Evolutionary conservation across 1,284 basidiomycete species (phyloP).

Genomic region (Marasmius sp.): DNA sequence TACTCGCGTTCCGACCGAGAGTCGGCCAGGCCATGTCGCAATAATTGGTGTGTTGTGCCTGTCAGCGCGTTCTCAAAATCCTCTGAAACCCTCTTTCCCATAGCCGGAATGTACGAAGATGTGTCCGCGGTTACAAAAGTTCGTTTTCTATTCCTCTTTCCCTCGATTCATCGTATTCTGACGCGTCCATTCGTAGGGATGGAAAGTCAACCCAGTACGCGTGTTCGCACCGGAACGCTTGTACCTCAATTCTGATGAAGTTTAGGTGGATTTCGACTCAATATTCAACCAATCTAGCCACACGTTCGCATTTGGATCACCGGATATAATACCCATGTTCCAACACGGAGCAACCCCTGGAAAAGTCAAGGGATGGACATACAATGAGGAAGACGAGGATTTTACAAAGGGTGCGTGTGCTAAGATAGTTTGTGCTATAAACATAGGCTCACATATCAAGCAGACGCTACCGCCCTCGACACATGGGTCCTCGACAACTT

Average conservation of each 20-base stretch:
- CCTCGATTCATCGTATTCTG: background rate
- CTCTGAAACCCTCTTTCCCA: background rate
- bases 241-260: background rate
- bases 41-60: conserved; percentile 61
- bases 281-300: conserved; percentile 82
- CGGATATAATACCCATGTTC: conserved; percentile 92
- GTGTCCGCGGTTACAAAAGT: conserved; percentile 88
- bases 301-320: conserved; percentile 85
- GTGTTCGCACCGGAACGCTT: conserved; percentile 10
- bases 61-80: background rate
- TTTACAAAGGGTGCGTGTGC: conserved; percentile 72
- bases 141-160: background rate
- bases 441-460: background rate
- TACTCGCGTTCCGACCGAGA: conserved; percentile 88
- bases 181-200: conserved; percentile 53
- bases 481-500: conserved; percentile 80
- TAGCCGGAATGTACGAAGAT: conserved; percentile 90
- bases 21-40: conserved; percentile 86
- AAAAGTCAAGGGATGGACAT: conserved; percentile 76
- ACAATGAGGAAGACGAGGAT: conserved; percentile 79
- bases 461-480: conserved; percentile 80
- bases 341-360: conserved; percentile 69
- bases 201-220: conserved; percentile 84
- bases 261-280: conserved; percentile 85
- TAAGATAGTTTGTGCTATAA: background rate